Evolutionary conservation across 1,139 yeast genomes (phyloP), one percentile per base, ranked within the genome.

Genomic region (Protomyces macrosporus): DNA sequence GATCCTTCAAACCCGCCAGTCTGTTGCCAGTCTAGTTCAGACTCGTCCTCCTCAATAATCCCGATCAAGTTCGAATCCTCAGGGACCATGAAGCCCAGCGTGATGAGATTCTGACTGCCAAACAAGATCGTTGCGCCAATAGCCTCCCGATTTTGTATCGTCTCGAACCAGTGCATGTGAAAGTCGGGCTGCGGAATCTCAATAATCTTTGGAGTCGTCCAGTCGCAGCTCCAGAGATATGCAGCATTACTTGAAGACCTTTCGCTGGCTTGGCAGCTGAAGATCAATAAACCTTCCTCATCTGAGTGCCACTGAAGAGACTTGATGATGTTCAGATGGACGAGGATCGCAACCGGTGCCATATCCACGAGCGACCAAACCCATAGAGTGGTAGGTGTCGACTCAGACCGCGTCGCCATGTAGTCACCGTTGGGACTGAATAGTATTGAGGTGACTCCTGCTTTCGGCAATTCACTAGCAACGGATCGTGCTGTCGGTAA

Each of bases 311-410:
- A 69, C 23, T 59, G 61, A 14, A 65, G 66, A 23, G 52, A 37
- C 42, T 57, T 53, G 45, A 69, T 52, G 10, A 63, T 55, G 42
- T 55, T 52, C 14, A 32, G 16, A 23, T 64, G 61, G 3, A 65
- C 66, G 40, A 69, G 55, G 34, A 69, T 54, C 23, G 71, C 67
- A 14, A 69, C 60, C 6, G 68, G 68, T 4, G 62, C 39, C 48
- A 65, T 40, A 23, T 58, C 53, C 39, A 58, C 52, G 10, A 69
- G 42, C 16, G 69, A 65, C 71, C 71, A 69, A 34, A 69, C 60
- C 70, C 70, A 69, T 14, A 69, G 51, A 4, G 69, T 60, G 5
- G 69, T 69, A n/a, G 71, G 70, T 55, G 57, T 61, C 7, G 40
- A 57, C 16, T 67, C 68, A 33, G 37, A 65, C 39, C 64, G 50